Conservation (phyloP, 129 eudicot genomes). For the Smallanthus sonchifolius region DNA sequence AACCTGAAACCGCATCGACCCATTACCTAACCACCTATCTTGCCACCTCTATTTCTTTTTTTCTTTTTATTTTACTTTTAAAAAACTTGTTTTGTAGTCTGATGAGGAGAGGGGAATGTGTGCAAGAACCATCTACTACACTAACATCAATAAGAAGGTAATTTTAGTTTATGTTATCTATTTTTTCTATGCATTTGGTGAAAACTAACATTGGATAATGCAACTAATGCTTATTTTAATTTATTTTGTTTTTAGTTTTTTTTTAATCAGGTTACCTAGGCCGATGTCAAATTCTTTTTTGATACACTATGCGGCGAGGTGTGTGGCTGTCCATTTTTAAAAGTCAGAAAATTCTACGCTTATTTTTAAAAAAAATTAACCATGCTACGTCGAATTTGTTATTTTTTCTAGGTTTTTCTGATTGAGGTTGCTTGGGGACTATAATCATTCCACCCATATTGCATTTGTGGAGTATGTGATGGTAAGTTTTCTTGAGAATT, state of each 20-base stretch:
- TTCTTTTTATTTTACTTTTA: background rate
- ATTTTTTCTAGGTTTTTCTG: conserved; percentile 64
- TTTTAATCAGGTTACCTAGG: conserved; percentile 68
- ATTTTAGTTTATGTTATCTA: background rate
- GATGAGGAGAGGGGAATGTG: conserved; percentile 98
- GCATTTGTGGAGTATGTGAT: conserved; percentile 95
- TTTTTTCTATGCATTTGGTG: background rate
- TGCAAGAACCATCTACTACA: conserved; percentile 77
- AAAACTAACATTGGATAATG: background rate
- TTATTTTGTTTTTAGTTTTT: background rate
- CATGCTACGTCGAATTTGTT: conserved; percentile 5
- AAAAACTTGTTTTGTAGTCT: conserved; percentile 30
- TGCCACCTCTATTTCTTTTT: background rate
- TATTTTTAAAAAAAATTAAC: conserved; percentile 16
- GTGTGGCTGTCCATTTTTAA: conserved; percentile 21
- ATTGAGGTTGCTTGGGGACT: conserved; percentile 93
- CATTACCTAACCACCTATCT: background rate
- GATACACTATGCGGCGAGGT: conserved; percentile 91
- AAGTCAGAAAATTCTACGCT: background rate
- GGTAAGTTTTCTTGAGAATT: conserved; percentile 37
- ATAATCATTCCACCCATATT: conserved; percentile 80
- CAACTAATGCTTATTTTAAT: background rate
- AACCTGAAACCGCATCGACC: background rate
- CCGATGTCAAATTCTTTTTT: conserved; percentile 79
- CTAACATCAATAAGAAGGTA: conserved; percentile 92